These are phyloP conservation scores for Verticillium zaregamsianum DNA, from an alignment of 2,329 filamentous ascomycete species.

Conservation along the genomic window DNA sequence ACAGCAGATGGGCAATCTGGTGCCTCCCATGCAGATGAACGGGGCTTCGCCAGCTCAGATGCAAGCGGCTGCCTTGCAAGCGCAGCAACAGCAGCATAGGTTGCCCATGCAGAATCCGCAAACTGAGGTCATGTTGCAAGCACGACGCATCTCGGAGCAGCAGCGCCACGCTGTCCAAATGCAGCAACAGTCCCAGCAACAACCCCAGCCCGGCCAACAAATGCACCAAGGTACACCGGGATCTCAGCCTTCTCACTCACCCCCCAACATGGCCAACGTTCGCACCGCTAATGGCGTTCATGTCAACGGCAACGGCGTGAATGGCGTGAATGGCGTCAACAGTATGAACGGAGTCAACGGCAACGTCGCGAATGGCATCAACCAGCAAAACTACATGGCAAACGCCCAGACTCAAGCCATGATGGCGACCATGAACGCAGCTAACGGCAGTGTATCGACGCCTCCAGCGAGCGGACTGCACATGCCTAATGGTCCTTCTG, in stretches of 20 bases:
- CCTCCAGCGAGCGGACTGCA: conserved; percentile 40
- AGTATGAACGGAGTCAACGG: conserved; percentile 17
- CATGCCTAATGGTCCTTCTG: conserved; percentile 40
- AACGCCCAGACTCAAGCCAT: conserved; percentile 50
- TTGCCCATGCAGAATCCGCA: conserved; percentile 52
- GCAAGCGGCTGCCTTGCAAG: conserved; percentile 48
- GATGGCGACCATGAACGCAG: conserved; percentile 44
- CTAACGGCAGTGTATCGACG: conserved; percentile 39
- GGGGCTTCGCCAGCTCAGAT: conserved; percentile 67
- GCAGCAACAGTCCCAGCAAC: conserved; percentile 34
- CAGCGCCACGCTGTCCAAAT: conserved; percentile 50
- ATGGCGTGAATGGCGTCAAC: conserved; percentile 21
- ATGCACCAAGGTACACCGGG: conserved; percentile 22
- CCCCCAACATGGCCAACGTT: conserved; percentile 33
- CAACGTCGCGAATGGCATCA: conserved; percentile 41
- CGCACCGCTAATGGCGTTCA: conserved; percentile 7
- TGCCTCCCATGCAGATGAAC: conserved; percentile 56
- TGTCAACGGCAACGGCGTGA: conserved; percentile 21
- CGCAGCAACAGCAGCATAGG: conserved; percentile 51
- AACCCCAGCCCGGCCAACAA: conserved; percentile 28
- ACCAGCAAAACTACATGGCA: conserved; percentile 48
- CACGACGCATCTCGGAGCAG: conserved; percentile 63
- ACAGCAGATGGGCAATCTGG: conserved; percentile 47
- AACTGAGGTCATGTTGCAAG: conserved; percentile 55
- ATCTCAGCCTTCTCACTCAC: conserved; percentile 29